Evolutionary conservation across 129 eudicot genomes (phyloP).

Genomic region (Ambrosia artemisiifolia): DNA sequence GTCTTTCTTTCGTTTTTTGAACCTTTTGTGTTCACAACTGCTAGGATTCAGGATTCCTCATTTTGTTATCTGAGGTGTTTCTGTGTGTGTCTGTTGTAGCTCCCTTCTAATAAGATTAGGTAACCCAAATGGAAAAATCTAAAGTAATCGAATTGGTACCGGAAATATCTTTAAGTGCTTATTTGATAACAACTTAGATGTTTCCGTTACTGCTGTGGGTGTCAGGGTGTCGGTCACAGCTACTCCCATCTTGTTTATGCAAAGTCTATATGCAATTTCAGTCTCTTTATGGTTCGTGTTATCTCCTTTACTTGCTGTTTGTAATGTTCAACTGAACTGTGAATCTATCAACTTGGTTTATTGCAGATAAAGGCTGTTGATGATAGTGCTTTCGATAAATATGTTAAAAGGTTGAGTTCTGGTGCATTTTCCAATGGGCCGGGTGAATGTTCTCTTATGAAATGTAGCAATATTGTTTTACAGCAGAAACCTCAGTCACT

Average conservation of each 20-base stretch:
- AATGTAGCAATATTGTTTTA: conserved; percentile 39
- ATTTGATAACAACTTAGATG: background rate
- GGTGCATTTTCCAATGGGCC: conserved; percentile 32
- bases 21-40: too few relatives aligned
- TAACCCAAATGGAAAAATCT: background rate
- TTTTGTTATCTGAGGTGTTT: too few relatives aligned
- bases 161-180: too few relatives aligned
- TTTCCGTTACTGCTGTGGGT: background rate
- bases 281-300: background rate
- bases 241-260: background rate
- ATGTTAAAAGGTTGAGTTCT: conserved; percentile 35
- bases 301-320: background rate
- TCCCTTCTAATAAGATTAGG: background rate
- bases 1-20: too few relatives aligned
- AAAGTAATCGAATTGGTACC: too few relatives aligned
- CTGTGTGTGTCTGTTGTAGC: background rate
- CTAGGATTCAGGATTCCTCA: too few relatives aligned
- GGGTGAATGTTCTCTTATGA: conserved; percentile 38
- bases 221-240: background rate
- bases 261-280: background rate
- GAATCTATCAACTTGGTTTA: conserved; percentile 15
- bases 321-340: background rate
- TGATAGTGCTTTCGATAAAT: conserved; percentile 32
- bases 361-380: conserved; percentile 43
- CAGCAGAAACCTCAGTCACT: conserved; percentile 47